Conservation (phyloP, 169 alveolate species). For the Plasmodium fragile region DNA sequence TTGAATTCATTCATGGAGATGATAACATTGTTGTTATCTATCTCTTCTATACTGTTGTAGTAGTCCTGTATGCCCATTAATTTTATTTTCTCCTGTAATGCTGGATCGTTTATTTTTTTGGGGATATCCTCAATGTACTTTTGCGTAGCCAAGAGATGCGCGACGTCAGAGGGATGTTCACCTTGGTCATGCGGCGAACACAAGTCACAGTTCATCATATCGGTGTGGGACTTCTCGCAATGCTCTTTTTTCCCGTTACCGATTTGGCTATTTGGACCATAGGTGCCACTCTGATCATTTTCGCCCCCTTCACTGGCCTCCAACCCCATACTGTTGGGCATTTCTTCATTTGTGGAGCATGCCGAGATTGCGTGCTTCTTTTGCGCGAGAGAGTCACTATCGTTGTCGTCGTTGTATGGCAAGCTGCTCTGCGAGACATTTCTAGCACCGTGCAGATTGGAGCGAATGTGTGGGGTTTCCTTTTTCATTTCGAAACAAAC, state of each 20-base stretch:
- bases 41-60: constrained; percentile 64
- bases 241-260: not conserved
- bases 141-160: not conserved
- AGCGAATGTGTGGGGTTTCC: not conserved
- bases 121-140: constrained; percentile 51
- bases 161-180: not conserved
- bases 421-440: not conserved
- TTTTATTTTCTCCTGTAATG: constrained; percentile 55
- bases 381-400: not conserved
- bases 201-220: not conserved
- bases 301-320: not conserved
- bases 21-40: constrained; percentile 76
- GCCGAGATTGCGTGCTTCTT: not conserved
- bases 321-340: not conserved
- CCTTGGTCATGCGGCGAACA: not conserved
- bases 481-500: not conserved
- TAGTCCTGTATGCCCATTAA: constrained; percentile 54
- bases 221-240: not conserved
- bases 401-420: not conserved
- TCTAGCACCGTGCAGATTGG: not conserved
- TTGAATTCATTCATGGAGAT: constrained; percentile 82
- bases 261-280: not conserved
- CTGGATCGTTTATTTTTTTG: constrained; percentile 20
- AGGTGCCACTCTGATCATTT: not conserved
- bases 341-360: constrained; percentile 3